Conservation (phyloP, 495 filamentous ascomycete genomes). For the Aspergillus mulundensis region DNA sequence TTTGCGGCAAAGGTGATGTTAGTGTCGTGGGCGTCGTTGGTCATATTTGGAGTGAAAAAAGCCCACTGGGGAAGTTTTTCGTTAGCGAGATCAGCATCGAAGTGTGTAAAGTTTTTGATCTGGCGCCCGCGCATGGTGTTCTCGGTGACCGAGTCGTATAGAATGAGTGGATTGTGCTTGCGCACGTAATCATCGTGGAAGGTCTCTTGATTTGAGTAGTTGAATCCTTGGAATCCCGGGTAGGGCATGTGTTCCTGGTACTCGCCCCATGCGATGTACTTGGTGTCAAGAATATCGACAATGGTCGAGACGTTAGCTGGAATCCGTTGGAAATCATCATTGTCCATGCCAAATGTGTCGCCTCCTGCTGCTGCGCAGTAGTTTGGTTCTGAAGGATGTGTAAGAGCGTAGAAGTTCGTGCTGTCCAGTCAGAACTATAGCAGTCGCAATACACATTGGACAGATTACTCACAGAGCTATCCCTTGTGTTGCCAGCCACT, state of each 20-base stretch:
- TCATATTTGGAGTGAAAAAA: conserved; percentile 77
- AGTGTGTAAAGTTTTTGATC: conserved; percentile 66
- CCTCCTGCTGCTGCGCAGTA: conserved; percentile 61
- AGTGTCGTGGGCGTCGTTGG: conserved; percentile 68
- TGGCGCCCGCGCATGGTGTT: conserved; percentile 51
- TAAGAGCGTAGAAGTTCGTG: conserved; percentile 59
- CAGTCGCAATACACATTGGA: neutral
- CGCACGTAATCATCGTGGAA: conserved; percentile 66
- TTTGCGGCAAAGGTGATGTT: conserved; percentile 55
- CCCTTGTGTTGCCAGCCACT: conserved; percentile 57
- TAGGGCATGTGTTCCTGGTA: conserved; percentile 71
- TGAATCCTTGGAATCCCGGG: conserved; percentile 59
- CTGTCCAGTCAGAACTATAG: conserved; percentile 8
- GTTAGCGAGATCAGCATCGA: conserved; percentile 54
- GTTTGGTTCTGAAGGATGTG: conserved; percentile 70
- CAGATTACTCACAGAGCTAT: conserved; percentile 46
- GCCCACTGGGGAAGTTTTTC: conserved; percentile 64
- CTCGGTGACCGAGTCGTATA: conserved; percentile 55
- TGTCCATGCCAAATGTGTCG: conserved; percentile 66
- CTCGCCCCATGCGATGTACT: conserved; percentile 62
- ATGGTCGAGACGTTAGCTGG: conserved; percentile 62
- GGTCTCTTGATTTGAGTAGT: conserved; percentile 49
- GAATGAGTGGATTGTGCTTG: conserved; percentile 68
- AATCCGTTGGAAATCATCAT: conserved; percentile 56
- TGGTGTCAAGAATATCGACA: conserved; percentile 65